Evolutionary conservation across 345 rosid species (phyloP).

Genomic region (Microthlaspi erraticum): DNA sequence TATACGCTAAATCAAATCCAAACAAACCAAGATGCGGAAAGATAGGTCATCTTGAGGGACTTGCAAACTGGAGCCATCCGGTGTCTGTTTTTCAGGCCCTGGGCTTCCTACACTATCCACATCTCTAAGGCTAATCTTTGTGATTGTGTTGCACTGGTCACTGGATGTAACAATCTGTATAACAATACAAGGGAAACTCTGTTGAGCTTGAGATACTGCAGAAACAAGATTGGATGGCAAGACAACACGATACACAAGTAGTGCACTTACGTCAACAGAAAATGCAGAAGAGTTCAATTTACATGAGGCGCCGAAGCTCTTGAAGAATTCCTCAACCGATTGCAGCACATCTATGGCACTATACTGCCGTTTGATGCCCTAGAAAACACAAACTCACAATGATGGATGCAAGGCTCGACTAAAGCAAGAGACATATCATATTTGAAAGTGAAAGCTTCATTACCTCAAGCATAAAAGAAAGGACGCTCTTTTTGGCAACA

Average conservation of each 20-base stretch:
- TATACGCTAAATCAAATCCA: slow-evolving; percentile 13
- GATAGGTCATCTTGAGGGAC: slow-evolving; percentile 46
- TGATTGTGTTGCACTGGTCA: slow-evolving; percentile 57
- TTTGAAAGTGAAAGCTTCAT: slow-evolving; percentile 17
- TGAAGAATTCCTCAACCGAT: slow-evolving; percentile 67
- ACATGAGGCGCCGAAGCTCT: slow-evolving; percentile 59
- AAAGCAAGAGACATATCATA: background rate
- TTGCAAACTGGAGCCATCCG: slow-evolving; percentile 39
- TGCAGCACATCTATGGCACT: slow-evolving; percentile 74
- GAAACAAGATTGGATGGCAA: slow-evolving; percentile 23
- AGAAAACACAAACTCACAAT: slow-evolving; percentile 15
- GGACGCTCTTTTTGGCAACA: slow-evolving; percentile 49
- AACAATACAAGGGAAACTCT: slow-evolving; percentile 25
- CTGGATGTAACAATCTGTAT: slow-evolving; percentile 60
- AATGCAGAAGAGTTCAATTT: slow-evolving; percentile 64
- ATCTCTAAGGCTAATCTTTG: slow-evolving; percentile 47
- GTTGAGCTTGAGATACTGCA: slow-evolving; percentile 38
- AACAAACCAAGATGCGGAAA: slow-evolving; percentile 61
- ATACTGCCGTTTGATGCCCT: slow-evolving; percentile 76
- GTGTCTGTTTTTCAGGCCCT: slow-evolving; percentile 38
- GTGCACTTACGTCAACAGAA: slow-evolving; percentile 66
- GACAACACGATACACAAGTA: slow-evolving; percentile 11
- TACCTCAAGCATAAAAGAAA: slow-evolving; percentile 88
- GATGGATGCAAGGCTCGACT: slow-evolving; percentile 7
- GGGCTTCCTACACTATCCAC: slow-evolving; percentile 35